Conservation (phyloP, 768 basidiomycete species). For the Termitomyces sp. region DNA sequence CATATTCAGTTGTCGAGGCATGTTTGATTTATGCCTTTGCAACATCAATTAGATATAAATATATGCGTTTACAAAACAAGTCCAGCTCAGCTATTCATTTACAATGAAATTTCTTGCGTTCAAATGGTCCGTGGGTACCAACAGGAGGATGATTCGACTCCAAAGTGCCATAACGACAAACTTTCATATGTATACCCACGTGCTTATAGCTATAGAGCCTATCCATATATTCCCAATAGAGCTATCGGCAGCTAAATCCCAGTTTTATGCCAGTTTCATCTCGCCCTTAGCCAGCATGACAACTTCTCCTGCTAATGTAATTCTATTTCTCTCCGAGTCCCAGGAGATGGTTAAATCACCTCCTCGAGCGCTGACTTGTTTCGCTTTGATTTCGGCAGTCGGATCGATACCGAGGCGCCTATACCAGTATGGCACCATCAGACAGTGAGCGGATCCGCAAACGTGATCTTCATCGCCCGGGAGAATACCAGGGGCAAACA, state of each 20-base stretch:
- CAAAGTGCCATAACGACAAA: not conserved
- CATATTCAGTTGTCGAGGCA: not conserved
- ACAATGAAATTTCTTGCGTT: no score
- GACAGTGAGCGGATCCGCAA: slow-evolving; percentile 51
- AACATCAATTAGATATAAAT: not conserved
- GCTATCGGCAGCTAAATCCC: not conserved
- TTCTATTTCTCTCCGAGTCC: slow-evolving; percentile 24
- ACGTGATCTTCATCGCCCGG: slow-evolving; percentile 11
- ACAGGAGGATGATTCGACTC: no score
- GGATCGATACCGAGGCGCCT: slow-evolving; percentile 26
- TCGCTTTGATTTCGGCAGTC: slow-evolving; percentile 33
- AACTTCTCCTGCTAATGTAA: slow-evolving; percentile 35
- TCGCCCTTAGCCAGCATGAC: slow-evolving; percentile 29
- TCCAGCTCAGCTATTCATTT: not conserved
- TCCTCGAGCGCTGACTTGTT: slow-evolving; percentile 49
- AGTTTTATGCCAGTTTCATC: not conserved
- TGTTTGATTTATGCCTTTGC: not conserved
- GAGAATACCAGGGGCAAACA: slow-evolving; percentile 39
- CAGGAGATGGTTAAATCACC: slow-evolving; percentile 34
- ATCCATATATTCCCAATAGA: not conserved
- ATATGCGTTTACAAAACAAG: not conserved
- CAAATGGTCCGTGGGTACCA: no score
- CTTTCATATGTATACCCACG: no score
- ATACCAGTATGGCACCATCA: slow-evolving; percentile 41
- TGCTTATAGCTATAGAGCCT: no score